phyloP scores from a whole-genome alignment of 345 rosid species.

The Salix arbutifolia region DNA sequence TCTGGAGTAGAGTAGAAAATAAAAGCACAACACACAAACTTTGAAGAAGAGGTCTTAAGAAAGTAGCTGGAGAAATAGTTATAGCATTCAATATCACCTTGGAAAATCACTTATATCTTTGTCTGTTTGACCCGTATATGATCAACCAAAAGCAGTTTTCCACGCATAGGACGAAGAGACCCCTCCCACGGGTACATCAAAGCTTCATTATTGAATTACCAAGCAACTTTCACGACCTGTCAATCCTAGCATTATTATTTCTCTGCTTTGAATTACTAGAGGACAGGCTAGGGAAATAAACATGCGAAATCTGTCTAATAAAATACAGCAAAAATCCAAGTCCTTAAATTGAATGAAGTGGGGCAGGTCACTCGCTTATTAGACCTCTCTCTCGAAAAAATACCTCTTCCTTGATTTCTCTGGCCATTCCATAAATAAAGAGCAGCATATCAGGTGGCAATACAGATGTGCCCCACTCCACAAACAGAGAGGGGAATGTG shows the following conservation, averaged over 20 bases:
- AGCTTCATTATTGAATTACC: conserved; percentile 41
- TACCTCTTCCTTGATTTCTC: conserved; percentile 17
- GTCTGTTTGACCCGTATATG: background rate
- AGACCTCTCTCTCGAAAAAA: conserved; percentile 17
- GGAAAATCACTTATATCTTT: conserved; percentile 2
- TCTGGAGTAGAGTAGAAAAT: conserved; percentile 8
- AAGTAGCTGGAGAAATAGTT: conserved; percentile 4
- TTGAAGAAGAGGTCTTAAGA: conserved; percentile 1
- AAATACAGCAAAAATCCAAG: conserved; percentile 16
- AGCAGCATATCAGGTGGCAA: conserved; percentile 39
- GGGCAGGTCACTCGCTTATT: conserved; percentile 5
- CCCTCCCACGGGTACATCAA: conserved; percentile 22
- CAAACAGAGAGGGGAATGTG: conserved; percentile 29
- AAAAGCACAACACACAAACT: conserved; percentile 18
- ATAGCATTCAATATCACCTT: background rate
- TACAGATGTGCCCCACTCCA: conserved; percentile 24
- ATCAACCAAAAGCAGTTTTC: conserved; percentile 10
- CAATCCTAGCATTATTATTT: conserved; percentile 40
- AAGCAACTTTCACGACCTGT: conserved; percentile 42
- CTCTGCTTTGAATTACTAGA: conserved; percentile 41
- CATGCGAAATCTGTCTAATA: conserved; percentile 23
- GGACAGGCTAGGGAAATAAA: conserved; percentile 48
- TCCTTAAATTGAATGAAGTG: conserved; percentile 9
- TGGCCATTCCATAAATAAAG: conserved; percentile 36
- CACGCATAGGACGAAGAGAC: conserved; percentile 10